phyloP scores from a whole-genome alignment of 768 basidiomycete genomes.

The Mycena metata region DNA sequence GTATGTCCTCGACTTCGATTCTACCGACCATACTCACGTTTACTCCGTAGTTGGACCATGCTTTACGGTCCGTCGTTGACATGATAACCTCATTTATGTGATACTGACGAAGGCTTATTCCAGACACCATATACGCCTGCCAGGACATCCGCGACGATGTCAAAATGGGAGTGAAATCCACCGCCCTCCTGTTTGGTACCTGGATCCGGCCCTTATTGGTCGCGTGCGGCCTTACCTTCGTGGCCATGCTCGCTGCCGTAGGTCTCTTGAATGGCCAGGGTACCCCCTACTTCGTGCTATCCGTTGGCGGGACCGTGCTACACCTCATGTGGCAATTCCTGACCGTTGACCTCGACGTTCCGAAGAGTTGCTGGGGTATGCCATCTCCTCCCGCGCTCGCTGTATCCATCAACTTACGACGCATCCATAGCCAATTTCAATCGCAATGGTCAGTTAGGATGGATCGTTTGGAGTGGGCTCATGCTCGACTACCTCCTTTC shows the following conservation, averaged over 20 bases:
- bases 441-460: constrained; percentile 61
- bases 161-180: constrained; percentile 80
- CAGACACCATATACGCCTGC: constrained; percentile 82
- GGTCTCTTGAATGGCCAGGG: constrained; percentile 70
- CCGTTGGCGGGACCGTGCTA: constrained; percentile 58
- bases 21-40: constrained; percentile 26
- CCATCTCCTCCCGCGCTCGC: neutral
- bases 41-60: constrained; percentile 32
- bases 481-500: constrained; percentile 52
- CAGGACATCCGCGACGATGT: constrained; percentile 84
- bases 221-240: constrained; percentile 64
- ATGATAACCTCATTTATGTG: neutral
- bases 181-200: constrained; percentile 77
- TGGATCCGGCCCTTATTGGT: constrained; percentile 71
- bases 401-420: neutral
- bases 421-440: constrained; percentile 57
- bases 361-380: constrained; percentile 64
- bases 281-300: constrained; percentile 57
- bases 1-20: constrained; percentile 37
- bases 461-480: constrained; percentile 62
- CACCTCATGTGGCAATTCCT: constrained; percentile 64
- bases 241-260: constrained; percentile 62
- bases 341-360: constrained; percentile 58
- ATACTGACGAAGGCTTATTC: constrained; percentile 3
- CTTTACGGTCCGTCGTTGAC: constrained; percentile 18